These are phyloP conservation scores for Diaporthe citrichinensis DNA, from an alignment of 2,329 filamentous ascomycete genomes.

Conservation along the genomic window DNA sequence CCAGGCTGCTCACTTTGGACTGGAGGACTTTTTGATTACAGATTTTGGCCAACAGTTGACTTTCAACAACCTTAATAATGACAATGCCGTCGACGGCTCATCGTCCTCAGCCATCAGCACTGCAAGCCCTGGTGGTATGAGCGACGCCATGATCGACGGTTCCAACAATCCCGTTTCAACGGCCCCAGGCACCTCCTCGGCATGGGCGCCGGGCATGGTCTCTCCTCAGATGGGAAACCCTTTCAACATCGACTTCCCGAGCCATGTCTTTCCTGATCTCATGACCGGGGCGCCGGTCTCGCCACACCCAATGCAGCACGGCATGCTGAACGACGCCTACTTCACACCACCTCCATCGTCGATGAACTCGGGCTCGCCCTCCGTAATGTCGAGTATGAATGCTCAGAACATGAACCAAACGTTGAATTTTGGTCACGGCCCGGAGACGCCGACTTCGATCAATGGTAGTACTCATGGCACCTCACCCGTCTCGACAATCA, in stretches of 20 bases:
- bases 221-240: constrained; percentile 78
- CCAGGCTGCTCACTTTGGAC: constrained; percentile 20
- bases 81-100: constrained; percentile 90
- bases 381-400: constrained; percentile 77
- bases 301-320: constrained; percentile 80
- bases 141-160: constrained; percentile 92
- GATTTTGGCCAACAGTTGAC: constrained; percentile 81
- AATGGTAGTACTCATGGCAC: constrained; percentile 73
- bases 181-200: constrained; percentile 65
- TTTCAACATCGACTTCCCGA: constrained; percentile 82
- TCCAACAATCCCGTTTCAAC: constrained; percentile 73
- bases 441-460: constrained; percentile 81
- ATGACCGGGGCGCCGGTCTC: constrained; percentile 80
- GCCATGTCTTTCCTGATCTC: constrained; percentile 83
- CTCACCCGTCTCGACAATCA: constrained; percentile 74
- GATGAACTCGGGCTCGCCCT: constrained; percentile 80
- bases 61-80: constrained; percentile 77
- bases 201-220: constrained; percentile 79
- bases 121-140: constrained; percentile 90
- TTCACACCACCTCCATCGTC: constrained; percentile 81
- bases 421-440: constrained; percentile 74
- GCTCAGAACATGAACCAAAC: constrained; percentile 75
- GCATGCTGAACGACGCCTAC: constrained; percentile 80
- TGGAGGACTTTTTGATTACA: constrained; percentile 37
- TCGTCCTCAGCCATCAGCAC: constrained; percentile 97